Evolutionary conservation across 305 asterid species (phyloP), one percentile per base, ranked within the genome.

Genomic region (Fraxinus greggii): DNA sequence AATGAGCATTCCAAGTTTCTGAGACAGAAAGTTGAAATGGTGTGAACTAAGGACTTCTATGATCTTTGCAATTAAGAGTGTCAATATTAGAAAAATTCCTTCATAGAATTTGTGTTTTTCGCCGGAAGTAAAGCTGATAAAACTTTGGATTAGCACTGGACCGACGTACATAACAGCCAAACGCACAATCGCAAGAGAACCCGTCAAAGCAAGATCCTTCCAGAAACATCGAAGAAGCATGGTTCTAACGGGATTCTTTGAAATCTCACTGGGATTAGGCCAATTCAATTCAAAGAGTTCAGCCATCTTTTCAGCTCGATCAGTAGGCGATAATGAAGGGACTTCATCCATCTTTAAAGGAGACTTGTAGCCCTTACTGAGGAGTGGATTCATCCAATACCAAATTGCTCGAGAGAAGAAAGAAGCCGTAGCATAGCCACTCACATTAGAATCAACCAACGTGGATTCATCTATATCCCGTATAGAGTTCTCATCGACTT

Each of bases 341-440:
- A 93, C 91, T 36, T 90, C 93, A 19, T 90, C 88, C 7, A 85
- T 38, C 79, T 89, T 88, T 56, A 93, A 79, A 59, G 92, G 81
- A 1, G 92, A 83, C 56, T 83, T 75, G 65, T 89, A 90, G 9
- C 96, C 97, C 72, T 89, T 90, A 4, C 78, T 79, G 79, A 93
- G 83, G 12, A 93, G 35, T 0, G 96, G 93, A 85, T 90, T 91
- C 94, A 92, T 78, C 97, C 97, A 92, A 54, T 77, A 51, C 92
- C 93, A 92, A 63, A 82, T 61, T 6, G 89, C 92, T 84, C 80
- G 86, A 1, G 97, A 92, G 21, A 91, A 29, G 36, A 89, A 36
- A 1, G 97, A 92, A 72, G 95, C 95, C 5, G 87, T 78, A 3
- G 90, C 92, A 76, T 82, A 92, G 77, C 86, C 90, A 84, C 94